Evolutionary conservation across 257 asterid species (phyloP), one percentile per base, ranked within the genome.

Genomic region (Primulina eburnea): DNA sequence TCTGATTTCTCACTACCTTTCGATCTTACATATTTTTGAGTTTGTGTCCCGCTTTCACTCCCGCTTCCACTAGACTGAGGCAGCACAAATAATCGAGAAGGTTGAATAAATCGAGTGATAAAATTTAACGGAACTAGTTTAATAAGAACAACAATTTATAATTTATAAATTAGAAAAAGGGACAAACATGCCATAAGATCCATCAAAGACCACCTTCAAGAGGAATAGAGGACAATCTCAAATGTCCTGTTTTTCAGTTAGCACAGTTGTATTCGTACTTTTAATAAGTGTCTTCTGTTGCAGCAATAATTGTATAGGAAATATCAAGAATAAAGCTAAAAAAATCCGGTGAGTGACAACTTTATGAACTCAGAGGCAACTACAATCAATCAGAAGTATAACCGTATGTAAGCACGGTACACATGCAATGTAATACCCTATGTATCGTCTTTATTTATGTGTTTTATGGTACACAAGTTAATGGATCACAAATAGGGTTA

Each of bases 41-140:
- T 80, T 75, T 78, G 93, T 60, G 89, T 76, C 37, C 87, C 96
- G 62, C 96, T 92, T 76, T 78, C 98, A 72, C 92, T 89, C 80
- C 97, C 96, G 50, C 98, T 92, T 71, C 96, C 98, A 73, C 97
- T 88, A 62, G 98, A 92, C 97, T 90, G 87, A 72, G 61, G 68
- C 71, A 71, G 77, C 77, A 81, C 73, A 81, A 67, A 59, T 58
- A 69, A 79, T 37, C n/a, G 61, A 67, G 70, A 18, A 71, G 2
- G 53, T 20, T 28, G 33, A 65, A 65, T 63, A 18, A 73, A 63
- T 63, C 33, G 47, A 61, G 52, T 24, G 8, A 12, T 28, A 59
- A 71, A 71, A 6, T 53, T 26, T 30, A 70, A 53, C 12, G 61
- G 29, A 68, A 11, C 33, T 62, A 21, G 17, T 29, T 64, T 24